phyloP scores from a whole-genome alignment of 345 rosid species.

The Dipteronia dyeriana region DNA sequence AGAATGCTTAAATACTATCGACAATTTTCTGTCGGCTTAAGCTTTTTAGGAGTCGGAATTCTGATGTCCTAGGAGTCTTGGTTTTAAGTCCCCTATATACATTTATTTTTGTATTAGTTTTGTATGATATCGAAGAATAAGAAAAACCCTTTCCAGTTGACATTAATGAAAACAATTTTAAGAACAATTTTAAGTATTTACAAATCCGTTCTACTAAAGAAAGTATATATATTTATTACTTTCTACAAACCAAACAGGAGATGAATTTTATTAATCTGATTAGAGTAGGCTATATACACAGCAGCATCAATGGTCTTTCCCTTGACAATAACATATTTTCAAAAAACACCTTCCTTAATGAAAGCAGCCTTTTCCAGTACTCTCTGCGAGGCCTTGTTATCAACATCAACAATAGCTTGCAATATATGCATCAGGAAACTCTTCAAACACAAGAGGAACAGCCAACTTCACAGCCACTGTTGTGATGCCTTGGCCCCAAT shows the following conservation, averaged over 20 bases:
- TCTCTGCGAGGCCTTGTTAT: conserved; percentile 59
- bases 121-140: background rate
- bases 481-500: conserved; percentile 63
- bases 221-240: no score
- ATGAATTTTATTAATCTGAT: background rate
- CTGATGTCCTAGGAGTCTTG: no score
- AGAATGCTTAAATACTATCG: no score
- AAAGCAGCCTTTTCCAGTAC: conserved; percentile 73
- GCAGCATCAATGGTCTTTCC: conserved; percentile 33
- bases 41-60: no score
- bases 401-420: conserved; percentile 61
- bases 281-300: background rate
- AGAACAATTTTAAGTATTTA: no score
- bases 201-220: no score
- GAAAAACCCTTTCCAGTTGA: background rate
- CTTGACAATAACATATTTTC: conserved; percentile 42
- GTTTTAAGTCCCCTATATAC: no score
- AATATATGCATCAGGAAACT: conserved; percentile 61
- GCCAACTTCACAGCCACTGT: conserved; percentile 57
- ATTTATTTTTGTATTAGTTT: no score
- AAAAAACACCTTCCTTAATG: conserved; percentile 57
- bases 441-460: conserved; percentile 36
- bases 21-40: no score
- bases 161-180: no score
- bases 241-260: no score